phyloP scores from a whole-genome alignment of 495 filamentous ascomycete genomes.

The Hypoxylon lenormandii region DNA sequence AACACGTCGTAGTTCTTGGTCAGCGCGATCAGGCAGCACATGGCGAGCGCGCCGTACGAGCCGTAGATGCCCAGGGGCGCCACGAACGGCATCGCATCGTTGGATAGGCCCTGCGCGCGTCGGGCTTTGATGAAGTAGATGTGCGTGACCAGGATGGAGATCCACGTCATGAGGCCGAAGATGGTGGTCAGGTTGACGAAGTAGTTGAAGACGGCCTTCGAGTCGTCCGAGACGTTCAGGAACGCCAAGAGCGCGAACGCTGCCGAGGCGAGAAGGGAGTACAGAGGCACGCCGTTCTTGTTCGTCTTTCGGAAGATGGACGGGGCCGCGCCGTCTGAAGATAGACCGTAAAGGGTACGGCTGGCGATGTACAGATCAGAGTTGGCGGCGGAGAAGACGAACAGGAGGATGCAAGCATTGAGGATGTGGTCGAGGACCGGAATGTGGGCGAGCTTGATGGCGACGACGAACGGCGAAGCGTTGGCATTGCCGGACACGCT shows the following conservation, averaged over 20 bases:
- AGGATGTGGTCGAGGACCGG: slow-evolving; percentile 75
- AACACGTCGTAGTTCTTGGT: slow-evolving; percentile 86
- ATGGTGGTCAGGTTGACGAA: slow-evolving; percentile 87
- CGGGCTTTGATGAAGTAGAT: slow-evolving; percentile 82
- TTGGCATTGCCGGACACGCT: slow-evolving; percentile 65
- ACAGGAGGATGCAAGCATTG: slow-evolving; percentile 82
- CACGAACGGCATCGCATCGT: slow-evolving; percentile 74
- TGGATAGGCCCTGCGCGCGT: slow-evolving; percentile 74
- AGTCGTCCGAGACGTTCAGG: slow-evolving; percentile 78
- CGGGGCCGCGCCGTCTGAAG: slow-evolving; percentile 80
- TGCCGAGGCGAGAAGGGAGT: slow-evolving; percentile 71
- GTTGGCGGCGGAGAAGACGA: slow-evolving; percentile 83
- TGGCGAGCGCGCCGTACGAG: slow-evolving; percentile 73
- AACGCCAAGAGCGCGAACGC: slow-evolving; percentile 78
- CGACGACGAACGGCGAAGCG: slow-evolving; percentile 75
- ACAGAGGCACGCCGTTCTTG: slow-evolving; percentile 78
- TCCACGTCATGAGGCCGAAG: slow-evolving; percentile 84
- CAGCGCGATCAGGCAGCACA: slow-evolving; percentile 76
- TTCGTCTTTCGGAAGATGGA: slow-evolving; percentile 76
- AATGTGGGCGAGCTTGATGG: slow-evolving; percentile 72
- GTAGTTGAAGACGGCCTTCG: slow-evolving; percentile 79
- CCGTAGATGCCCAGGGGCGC: slow-evolving; percentile 77
- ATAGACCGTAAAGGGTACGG: slow-evolving; percentile 82
- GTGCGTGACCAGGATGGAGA: slow-evolving; percentile 84
- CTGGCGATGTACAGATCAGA: slow-evolving; percentile 85